Evolutionary conservation across 805 yeast species (phyloP), one percentile per base, ranked within the genome.

Genomic region (Candida chilensis): DNA sequence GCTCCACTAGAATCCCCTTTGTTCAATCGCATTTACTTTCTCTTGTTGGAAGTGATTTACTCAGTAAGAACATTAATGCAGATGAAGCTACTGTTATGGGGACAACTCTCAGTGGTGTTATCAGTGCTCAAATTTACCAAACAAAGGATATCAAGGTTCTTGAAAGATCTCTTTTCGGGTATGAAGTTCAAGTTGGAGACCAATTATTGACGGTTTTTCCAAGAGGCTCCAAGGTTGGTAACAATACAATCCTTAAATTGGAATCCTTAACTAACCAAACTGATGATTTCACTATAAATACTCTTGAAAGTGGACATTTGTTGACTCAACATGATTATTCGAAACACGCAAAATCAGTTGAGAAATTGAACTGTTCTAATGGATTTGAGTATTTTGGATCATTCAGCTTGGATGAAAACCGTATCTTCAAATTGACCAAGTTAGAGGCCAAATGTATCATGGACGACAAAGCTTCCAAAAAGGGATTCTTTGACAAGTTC

Each of bases 21-120:
- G 81, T 92, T 28, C 92, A 86, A 53, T 66, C 71, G 33, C 71
- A 67, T 31, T 57, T 85, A 35, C 37, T 50, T 2, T 48, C 68
- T 2, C 59, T 75, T 27, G 57, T 78, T 25, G 85, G 80, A 1
- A 73, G 72, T 13, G 78, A 73, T 3, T 48, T 61, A 29, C 63
- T 88, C 24, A 67, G 94, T 15, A 86, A 79, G 52, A 84, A 79
- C 30, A 94, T 92, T 27, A 92, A 92, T 53, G 92, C 98, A 0
- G 98, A 92, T 54, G 98, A 92, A 59, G 78, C 96, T 27, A 85
- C 85, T 31, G 95, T 85, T 10, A 66, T 84, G 43, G 98, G 98
- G 29, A 74, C 94, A 2, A 75, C 95, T n/a, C 60, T 82, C 22
- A 71, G 87, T 39, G 97, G 92, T 14, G 80, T 86, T 24, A 65